Conservation (phyloP, 176 grass and related monocot species). For the Triticum timopheevii region DNA sequence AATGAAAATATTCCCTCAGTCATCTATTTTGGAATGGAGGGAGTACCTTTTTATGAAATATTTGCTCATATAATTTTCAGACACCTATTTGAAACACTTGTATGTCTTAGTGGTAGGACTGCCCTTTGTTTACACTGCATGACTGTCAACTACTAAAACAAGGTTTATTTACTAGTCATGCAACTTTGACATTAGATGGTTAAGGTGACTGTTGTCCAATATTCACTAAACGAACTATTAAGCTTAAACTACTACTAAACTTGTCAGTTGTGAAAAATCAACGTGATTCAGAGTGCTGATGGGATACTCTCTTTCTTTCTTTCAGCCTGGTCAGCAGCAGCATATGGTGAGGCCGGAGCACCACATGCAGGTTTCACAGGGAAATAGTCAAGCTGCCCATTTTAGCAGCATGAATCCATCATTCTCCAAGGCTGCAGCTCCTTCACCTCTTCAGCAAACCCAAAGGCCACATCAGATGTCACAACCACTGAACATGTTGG, state of each 20-base stretch:
- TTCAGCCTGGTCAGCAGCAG: constrained; percentile 80
- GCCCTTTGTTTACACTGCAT: not conserved
- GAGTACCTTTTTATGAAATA: not conserved
- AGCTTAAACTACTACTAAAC: constrained; percentile 1
- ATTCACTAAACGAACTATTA: not conserved
- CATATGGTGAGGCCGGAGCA: constrained; percentile 67
- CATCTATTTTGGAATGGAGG: too few species aligned
- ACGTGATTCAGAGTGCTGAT: constrained; percentile 13
- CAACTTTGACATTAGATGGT: not conserved
- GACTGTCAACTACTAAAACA: not conserved
- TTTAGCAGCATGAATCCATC: constrained; percentile 52
- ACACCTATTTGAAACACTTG: not conserved
- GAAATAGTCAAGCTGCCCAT: constrained; percentile 44
- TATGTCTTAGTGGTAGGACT: not conserved
- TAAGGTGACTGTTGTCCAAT: constrained; percentile 1
- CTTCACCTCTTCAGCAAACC: constrained; percentile 60
- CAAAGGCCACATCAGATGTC: constrained; percentile 55
- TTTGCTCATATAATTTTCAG: constrained; percentile 15
- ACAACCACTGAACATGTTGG: constrained; percentile 56
- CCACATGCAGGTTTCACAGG: constrained; percentile 55
- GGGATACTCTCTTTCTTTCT: constrained; percentile 26
- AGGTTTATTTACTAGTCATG: constrained; percentile 7
- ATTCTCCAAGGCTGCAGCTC: constrained; percentile 37
- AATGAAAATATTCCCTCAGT: not conserved
- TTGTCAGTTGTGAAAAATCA: not conserved